Percentiles rank a stretch among this genome's conserved stretches.
Evolutionary conservation across 495 filamentous ascomycete genomes (phyloP).

Genomic region (Astrothelium macrocarpum): DNA sequence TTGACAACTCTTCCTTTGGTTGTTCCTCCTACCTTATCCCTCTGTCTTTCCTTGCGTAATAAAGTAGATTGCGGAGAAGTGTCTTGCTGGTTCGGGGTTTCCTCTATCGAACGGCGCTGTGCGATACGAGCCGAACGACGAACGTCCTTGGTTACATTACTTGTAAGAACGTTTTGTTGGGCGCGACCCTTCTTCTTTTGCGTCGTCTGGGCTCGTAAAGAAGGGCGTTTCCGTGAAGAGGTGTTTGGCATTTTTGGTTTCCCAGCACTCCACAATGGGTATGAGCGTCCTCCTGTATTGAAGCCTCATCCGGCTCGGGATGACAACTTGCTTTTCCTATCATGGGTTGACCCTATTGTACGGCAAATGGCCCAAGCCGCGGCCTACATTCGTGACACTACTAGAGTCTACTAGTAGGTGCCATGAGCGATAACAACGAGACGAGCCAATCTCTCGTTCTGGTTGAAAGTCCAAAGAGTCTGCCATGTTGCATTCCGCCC

Average conservation of each 20-base stretch:
- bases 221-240: conserved; percentile 1
- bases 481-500: background rate
- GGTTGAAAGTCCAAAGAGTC: background rate
- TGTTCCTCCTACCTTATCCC: background rate
- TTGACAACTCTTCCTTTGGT: background rate
- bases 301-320: background rate
- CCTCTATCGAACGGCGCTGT: background rate
- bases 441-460: background rate
- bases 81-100: background rate
- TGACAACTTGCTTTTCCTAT: background rate
- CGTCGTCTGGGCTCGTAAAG: background rate
- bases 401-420: background rate
- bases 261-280: background rate
- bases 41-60: background rate
- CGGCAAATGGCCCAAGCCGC: background rate
- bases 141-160: conserved; percentile 4
- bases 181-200: background rate
- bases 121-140: conserved; percentile 6
- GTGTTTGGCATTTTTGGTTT: conserved; percentile 4
- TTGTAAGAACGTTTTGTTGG: background rate
- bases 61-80: background rate
- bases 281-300: background rate
- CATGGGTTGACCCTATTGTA: background rate
- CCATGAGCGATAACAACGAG: background rate
- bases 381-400: background rate